These are phyloP conservation scores for Lachnellula hyalina DNA, from an alignment of 2,329 filamentous ascomycete genomes.

Conservation along the genomic window DNA sequence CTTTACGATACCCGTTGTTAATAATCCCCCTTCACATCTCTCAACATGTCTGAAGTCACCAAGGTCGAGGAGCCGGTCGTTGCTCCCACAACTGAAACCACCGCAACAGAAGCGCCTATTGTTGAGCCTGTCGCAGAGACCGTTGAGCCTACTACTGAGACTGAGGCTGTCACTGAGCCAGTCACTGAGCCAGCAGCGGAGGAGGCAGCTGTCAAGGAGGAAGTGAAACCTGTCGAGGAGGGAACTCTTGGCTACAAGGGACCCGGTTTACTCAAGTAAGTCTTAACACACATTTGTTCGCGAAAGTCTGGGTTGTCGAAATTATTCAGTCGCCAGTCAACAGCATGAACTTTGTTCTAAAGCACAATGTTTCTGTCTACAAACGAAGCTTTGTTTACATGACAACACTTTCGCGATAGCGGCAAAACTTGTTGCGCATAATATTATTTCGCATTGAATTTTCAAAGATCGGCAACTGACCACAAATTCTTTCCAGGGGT, in stretches of 20 bases:
- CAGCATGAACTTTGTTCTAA: not conserved
- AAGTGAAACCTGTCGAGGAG: conserved; percentile 50
- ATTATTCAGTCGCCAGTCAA: not conserved
- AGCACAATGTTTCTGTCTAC: not conserved
- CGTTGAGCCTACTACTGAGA: conserved; percentile 32
- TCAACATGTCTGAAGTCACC: conserved; percentile 56
- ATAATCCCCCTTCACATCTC: conserved; percentile 17
- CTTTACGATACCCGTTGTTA: conserved; percentile 19
- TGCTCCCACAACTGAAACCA: conserved; percentile 28
- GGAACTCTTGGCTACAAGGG: conserved; percentile 87
- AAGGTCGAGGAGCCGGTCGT: conserved; percentile 53
- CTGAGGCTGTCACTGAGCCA: too few relatives aligned
- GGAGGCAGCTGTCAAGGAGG: conserved; percentile 43
- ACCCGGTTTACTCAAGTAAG: conserved; percentile 77
- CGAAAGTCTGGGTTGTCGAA: not conserved
- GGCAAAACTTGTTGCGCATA: not conserved
- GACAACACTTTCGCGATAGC: not conserved
- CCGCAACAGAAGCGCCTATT: conserved; percentile 30
- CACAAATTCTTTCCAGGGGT: conserved; percentile 51
- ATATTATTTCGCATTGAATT: not conserved
- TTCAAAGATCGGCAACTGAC: conserved; percentile 1
- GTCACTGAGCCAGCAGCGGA: conserved; percentile 33
- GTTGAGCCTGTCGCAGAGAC: conserved; percentile 31
- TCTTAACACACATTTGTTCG: not conserved
- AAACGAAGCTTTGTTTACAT: not conserved